A percentile compares a stretch with the other conserved stretches of the same genome.
These are phyloP conservation scores for Cinnamomum micranthum DNA, from an alignment of 164 flowering plant genomes.

Conservation along the genomic window DNA sequence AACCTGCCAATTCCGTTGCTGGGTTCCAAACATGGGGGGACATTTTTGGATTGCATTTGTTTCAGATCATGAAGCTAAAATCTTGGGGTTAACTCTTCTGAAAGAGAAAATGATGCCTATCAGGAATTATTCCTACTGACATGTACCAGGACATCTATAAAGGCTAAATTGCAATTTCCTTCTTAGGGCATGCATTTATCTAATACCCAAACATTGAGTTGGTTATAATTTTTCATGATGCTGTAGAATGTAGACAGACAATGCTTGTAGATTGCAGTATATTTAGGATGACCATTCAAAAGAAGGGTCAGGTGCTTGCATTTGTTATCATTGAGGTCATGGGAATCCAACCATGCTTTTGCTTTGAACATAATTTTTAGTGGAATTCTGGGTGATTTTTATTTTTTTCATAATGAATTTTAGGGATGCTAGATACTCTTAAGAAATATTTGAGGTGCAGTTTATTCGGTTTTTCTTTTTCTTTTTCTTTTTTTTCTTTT, in stretches of 20 bases:
- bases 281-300: background rate
- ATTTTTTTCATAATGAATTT: background rate
- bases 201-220: background rate
- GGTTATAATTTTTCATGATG: background rate
- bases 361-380: background rate
- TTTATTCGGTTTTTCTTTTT: background rate
- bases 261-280: background rate
- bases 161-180: background rate
- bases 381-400: background rate
- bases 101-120: conserved; percentile 11
- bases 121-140: background rate
- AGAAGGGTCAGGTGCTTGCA: background rate
- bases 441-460: background rate
- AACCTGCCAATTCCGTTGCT: conserved; percentile 22
- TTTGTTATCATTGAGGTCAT: background rate
- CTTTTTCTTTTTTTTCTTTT: background rate
- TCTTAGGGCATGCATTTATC: background rate
- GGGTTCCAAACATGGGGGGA: conserved; percentile 22
- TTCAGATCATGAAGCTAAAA: conserved; percentile 38
- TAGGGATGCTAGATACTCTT: background rate
- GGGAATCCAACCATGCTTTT: background rate
- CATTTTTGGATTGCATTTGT: conserved; percentile 32
- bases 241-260: background rate
- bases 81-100: conserved; percentile 29
- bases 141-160: background rate